Conservation (phyloP, 2,329 filamentous ascomycete species). For the Macrophomina tecta region DNA sequence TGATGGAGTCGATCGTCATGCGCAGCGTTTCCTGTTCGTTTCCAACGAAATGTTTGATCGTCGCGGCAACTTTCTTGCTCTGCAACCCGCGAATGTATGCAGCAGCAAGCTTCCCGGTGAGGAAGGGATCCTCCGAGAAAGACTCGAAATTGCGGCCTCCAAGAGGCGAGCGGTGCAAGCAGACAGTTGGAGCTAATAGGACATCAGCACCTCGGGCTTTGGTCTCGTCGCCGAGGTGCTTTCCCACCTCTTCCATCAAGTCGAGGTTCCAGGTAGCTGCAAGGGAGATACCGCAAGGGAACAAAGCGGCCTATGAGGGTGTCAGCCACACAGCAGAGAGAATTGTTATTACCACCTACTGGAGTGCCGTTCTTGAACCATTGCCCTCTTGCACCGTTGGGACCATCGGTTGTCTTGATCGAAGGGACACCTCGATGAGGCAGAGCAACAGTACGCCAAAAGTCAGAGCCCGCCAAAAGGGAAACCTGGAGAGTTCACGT, state of each 20-base stretch:
- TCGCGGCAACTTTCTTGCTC: constrained; percentile 74
- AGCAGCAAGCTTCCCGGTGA: constrained; percentile 75
- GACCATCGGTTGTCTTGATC: constrained; percentile 70
- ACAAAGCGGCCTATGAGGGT: constrained; percentile 66
- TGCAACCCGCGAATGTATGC: constrained; percentile 77
- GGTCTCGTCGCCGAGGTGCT: constrained; percentile 72
- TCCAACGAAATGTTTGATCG: constrained; percentile 79
- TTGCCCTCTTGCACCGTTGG: constrained; percentile 71
- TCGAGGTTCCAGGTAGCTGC: constrained; percentile 80
- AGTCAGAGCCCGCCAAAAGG: constrained; percentile 62
- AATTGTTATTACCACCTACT: not conserved
- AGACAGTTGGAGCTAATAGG: constrained; percentile 77
- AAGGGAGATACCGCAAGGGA: constrained; percentile 79
- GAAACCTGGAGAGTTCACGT: constrained; percentile 37
- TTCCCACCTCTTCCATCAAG: constrained; percentile 71
- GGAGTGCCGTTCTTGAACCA: constrained; percentile 65
- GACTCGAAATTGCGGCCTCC: constrained; percentile 89
- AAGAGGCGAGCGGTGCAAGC: constrained; percentile 80
- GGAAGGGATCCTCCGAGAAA: constrained; percentile 80
- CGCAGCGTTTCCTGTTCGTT: constrained; percentile 76
- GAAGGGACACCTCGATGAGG: constrained; percentile 67
- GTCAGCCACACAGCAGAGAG: constrained; percentile 29
- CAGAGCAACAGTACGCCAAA: constrained; percentile 71
- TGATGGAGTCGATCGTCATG: constrained; percentile 67
- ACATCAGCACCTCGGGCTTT: constrained; percentile 77